phyloP scores from a whole-genome alignment of 257 asterid genomes.

The Solanum chiquidenum region DNA sequence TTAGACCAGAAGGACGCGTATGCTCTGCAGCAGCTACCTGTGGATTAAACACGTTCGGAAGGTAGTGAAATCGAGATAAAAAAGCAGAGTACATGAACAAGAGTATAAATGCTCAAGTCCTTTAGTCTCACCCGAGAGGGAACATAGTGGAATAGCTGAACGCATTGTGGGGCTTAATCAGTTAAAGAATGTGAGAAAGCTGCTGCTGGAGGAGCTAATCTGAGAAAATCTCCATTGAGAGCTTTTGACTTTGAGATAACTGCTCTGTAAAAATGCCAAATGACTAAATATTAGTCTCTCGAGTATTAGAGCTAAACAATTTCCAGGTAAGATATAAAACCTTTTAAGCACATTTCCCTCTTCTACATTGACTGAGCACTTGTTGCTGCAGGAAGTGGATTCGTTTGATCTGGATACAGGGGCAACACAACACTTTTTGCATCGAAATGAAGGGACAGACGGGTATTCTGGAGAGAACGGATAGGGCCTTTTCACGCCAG shows the following conservation, averaged over 20 bases:
- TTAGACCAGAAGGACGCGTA: background rate
- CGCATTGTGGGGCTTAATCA: background rate
- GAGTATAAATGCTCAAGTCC: background rate
- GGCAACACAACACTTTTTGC: slow-evolving; percentile 11
- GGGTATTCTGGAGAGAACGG: slow-evolving; percentile 21
- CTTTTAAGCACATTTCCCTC: slow-evolving; percentile 28
- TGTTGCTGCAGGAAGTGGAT: slow-evolving; percentile 25
- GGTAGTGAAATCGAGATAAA: background rate
- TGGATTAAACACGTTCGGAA: background rate
- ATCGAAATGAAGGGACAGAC: slow-evolving; percentile 15
- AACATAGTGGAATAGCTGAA: background rate
- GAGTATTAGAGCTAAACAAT: background rate
- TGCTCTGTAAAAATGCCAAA: slow-evolving; percentile 19
- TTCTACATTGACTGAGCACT: slow-evolving; percentile 20
- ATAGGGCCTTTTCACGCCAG: slow-evolving; percentile 25
- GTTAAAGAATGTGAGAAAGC: background rate
- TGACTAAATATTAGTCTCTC: background rate
- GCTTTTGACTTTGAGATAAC: slow-evolving; percentile 29
- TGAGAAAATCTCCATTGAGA: slow-evolving; percentile 52
- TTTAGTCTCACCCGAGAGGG: background rate
- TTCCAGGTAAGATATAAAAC: slow-evolving; percentile 8
- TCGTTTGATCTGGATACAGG: slow-evolving; percentile 23
- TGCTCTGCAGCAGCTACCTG: background rate
- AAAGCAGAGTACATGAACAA: background rate
- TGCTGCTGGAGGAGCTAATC: slow-evolving; percentile 60